Evolutionary conservation across 1,139 yeast species (phyloP), one percentile per base, ranked within the genome.

Genomic region (Nakaseomyces bracarensis): DNA sequence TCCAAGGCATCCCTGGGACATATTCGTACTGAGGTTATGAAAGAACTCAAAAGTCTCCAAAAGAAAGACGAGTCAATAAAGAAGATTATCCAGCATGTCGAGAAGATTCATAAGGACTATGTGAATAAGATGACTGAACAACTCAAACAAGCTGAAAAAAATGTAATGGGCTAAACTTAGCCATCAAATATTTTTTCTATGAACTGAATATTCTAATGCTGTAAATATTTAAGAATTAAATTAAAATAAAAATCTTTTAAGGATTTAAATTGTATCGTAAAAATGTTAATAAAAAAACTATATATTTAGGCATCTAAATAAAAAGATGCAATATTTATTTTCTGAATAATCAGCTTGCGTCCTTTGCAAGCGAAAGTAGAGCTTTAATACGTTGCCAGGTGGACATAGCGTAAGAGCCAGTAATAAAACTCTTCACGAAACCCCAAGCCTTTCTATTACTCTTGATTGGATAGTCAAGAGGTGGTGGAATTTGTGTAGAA

Each of bases 391-490:
- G 75, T 44, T 77, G 77, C 91, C 95, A 84, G 16, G 71, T 49
- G 43, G 93, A 77, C 22, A 56, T 54, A 48, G 82, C 94, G 58
- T 89, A 91, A 14, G 96, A 94, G n/a, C 89, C 93, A 33, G 75
- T 74, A 57, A 87, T 87, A 61, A 91, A 74, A 28, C 86, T 79
- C 47, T 74, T 73, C 4, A 89, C 93, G 65, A 91, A 82, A 11
- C 71, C 72, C 96, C 97, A 89, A 0, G 97, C 96, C 52, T 74
- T 78, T 52, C 77, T 74, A 50, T 80, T 85, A 54, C 82, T 80
- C 25, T 75, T 73, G 49, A 91, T 84, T 3, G 98, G 98, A 58
- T 91, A 91, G 60, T 91, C 97, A 44, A 91, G 67, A 2, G 89
- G 86, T 23, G 78, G 75, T 1, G 98, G 98, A 36, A 91, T 87